phyloP scores from a whole-genome alignment of 2,329 filamentous ascomycete species.

The Chaetomium strumarium region DNA sequence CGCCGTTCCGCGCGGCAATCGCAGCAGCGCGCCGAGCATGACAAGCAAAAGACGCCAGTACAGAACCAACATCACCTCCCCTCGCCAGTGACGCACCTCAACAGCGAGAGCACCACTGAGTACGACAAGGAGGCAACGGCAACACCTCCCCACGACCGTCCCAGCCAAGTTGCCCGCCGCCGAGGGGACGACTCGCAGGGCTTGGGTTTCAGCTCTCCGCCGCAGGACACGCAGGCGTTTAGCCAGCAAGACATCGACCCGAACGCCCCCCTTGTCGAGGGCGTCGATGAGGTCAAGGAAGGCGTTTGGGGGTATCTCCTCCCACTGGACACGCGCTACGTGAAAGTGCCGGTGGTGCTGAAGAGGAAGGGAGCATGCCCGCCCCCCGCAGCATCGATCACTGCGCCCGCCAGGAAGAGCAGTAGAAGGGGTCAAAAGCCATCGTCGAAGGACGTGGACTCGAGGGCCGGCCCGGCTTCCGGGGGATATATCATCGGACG shows the following conservation, averaged over 20 bases:
- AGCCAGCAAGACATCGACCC: slow-evolving; percentile 71
- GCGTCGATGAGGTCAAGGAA: slow-evolving; percentile 75
- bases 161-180: slow-evolving; percentile 49
- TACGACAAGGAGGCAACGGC: slow-evolving; percentile 64
- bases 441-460: slow-evolving; percentile 50
- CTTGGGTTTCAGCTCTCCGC: slow-evolving; percentile 46
- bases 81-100: slow-evolving; percentile 66
- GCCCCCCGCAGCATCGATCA: slow-evolving; percentile 40
- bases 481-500: slow-evolving; percentile 88
- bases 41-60: slow-evolving; percentile 49
- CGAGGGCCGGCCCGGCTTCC: slow-evolving; percentile 57
- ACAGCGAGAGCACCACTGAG: slow-evolving; percentile 52
- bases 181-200: slow-evolving; percentile 46
- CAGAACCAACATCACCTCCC: slow-evolving; percentile 65
- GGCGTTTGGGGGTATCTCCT: slow-evolving; percentile 96
- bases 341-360: slow-evolving; percentile 62
- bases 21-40: slow-evolving; percentile 44
- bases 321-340: slow-evolving; percentile 67
- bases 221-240: slow-evolving; percentile 68
- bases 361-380: slow-evolving; percentile 68
- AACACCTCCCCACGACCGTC: slow-evolving; percentile 59
- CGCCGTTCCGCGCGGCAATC: slow-evolving; percentile 67
- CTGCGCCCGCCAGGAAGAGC: slow-evolving; percentile 28
- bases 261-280: slow-evolving; percentile 68
- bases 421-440: slow-evolving; percentile 40